These are phyloP conservation scores for Eucalyptus camaldulensis DNA, from an alignment of 345 rosid species.

Conservation along the genomic window DNA sequence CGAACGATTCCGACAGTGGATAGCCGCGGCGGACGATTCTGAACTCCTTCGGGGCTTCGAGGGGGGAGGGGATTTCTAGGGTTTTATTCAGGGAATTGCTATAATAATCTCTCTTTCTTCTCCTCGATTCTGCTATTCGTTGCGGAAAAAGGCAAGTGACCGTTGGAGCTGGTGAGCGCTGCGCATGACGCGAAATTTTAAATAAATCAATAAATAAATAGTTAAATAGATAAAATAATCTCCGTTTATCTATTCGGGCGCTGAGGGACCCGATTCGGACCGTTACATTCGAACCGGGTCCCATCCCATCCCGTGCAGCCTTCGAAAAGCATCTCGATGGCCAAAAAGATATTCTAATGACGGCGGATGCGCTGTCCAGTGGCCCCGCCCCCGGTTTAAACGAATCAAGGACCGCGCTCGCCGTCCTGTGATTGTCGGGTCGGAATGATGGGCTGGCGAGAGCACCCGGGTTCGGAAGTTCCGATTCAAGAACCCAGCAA, in stretches of 20 bases:
- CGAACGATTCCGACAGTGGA: background rate
- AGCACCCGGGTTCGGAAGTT: background rate
- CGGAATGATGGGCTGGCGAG: background rate
- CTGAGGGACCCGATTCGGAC: background rate
- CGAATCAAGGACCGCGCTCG: background rate
- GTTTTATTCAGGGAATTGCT: background rate
- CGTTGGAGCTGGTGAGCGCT: background rate
- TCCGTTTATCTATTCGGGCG: background rate
- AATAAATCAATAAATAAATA: background rate
- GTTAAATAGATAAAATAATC: background rate
- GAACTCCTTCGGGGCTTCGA: background rate
- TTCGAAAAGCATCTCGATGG: background rate
- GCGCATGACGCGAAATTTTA: background rate
- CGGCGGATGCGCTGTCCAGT: background rate
- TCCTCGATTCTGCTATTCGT: background rate
- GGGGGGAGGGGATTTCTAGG: background rate
- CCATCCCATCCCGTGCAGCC: background rate
- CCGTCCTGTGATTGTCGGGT: background rate
- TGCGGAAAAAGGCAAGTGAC: background rate
- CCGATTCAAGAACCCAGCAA: background rate
- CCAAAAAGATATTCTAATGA: background rate
- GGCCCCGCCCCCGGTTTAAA: background rate
- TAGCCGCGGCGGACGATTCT: background rate
- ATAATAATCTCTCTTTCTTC: background rate
- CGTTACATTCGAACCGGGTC: background rate